Evolutionary conservation across 2,329 filamentous ascomycete species (phyloP).

Genomic region (Exophiala sp.): DNA sequence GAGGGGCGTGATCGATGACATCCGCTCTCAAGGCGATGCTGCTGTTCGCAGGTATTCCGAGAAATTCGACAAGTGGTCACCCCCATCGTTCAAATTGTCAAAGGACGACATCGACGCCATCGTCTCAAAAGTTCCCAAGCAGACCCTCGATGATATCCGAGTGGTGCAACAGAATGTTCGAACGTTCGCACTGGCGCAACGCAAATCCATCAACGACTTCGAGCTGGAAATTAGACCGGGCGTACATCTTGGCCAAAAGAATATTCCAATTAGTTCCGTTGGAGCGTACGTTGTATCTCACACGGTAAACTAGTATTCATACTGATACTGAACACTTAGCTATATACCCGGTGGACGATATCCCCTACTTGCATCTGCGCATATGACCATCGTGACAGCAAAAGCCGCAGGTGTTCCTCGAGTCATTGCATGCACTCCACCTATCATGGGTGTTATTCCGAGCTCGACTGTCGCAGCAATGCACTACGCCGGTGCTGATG

Average conservation of each 20-base stretch:
- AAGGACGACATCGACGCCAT: slow-evolving; percentile 42
- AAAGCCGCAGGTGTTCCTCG: slow-evolving; percentile 52
- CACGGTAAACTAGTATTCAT: no score
- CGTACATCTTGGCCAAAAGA: no score
- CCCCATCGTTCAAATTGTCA: slow-evolving; percentile 49
- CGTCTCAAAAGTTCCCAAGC: slow-evolving; percentile 29
- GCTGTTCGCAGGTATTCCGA: slow-evolving; percentile 51
- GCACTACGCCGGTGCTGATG: slow-evolving; percentile 49
- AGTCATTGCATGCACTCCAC: slow-evolving; percentile 52
- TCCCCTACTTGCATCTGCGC: slow-evolving; percentile 51
- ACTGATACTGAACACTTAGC: no score
- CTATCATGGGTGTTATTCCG: slow-evolving; percentile 48
- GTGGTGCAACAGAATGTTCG: no score
- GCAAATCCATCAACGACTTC: no score
- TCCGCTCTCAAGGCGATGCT: slow-evolving; percentile 46
- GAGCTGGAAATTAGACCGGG: no score
- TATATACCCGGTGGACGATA: slow-evolving; percentile 54
- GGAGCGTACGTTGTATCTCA: no score
- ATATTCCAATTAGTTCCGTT: no score
- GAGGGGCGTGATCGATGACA: slow-evolving; percentile 47
- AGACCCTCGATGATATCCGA: no score
- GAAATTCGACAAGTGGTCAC: slow-evolving; percentile 55
- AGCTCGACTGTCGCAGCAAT: slow-evolving; percentile 50
- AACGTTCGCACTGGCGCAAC: no score
- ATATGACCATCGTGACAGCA: slow-evolving; percentile 56